A percentile compares a stretch with the other conserved stretches of the same genome.
These are phyloP conservation scores for Quercus engelmannii DNA, from an alignment of 306 rosid species.

Conservation along the genomic window DNA sequence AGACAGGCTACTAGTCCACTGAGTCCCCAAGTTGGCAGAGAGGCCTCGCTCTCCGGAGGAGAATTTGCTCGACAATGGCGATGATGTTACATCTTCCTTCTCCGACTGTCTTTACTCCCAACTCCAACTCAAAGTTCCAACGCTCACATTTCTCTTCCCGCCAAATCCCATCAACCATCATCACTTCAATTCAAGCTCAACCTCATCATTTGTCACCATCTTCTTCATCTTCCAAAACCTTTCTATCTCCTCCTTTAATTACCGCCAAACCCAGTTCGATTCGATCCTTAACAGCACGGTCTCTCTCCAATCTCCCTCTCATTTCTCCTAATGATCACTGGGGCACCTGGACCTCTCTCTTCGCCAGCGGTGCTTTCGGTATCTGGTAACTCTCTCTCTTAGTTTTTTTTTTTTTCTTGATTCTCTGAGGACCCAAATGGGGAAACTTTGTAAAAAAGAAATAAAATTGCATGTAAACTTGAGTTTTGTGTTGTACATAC, in stretches of 20 bases:
- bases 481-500: not conserved
- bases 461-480: not conserved
- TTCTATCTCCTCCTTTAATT: constrained; percentile 5
- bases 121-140: not conserved
- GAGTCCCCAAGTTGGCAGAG: no score
- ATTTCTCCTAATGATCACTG: constrained; percentile 63
- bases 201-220: not conserved
- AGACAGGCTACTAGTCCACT: no score
- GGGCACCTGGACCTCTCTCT: constrained; percentile 73
- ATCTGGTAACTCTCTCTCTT: constrained; percentile 42
- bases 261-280: not conserved
- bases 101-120: not conserved
- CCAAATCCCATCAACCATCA: constrained; percentile 9
- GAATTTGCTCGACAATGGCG: no score
- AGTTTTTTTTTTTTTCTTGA: not conserved
- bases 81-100: not conserved
- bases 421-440: not conserved
- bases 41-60: no score
- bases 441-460: not conserved
- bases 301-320: constrained; percentile 45
- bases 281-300: constrained; percentile 20
- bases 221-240: constrained; percentile 1
- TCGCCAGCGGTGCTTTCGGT: constrained; percentile 64
- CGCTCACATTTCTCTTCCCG: constrained; percentile 10
- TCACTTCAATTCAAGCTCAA: not conserved